Conservation (phyloP, 768 basidiomycete species). For the Cantharellus cinnabarinus region DNA sequence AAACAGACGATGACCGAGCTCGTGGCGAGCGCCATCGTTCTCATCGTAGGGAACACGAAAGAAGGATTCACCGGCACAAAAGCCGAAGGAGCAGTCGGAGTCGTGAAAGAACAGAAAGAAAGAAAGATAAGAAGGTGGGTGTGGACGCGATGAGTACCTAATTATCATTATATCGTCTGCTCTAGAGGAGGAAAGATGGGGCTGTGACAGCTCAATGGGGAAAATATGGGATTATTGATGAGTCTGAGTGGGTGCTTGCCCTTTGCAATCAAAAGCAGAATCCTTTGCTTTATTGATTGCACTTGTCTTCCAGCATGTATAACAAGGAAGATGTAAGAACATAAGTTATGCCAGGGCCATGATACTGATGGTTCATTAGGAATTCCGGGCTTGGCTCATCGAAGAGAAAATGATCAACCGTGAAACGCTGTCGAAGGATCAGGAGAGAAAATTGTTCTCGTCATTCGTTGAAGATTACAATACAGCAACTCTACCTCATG, state of each 20-base stretch:
- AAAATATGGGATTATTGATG: conserved; percentile 71
- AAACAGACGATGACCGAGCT: conserved; percentile 7
- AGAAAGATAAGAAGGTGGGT: conserved; percentile 41
- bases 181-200: conserved; percentile 35
- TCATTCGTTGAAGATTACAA: conserved; percentile 52
- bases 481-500: conserved; percentile 79
- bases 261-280: not conserved
- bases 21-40: not conserved
- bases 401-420: conserved; percentile 86
- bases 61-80: conserved; percentile 8
- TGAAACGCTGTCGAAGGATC: conserved; percentile 70
- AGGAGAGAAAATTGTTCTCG: conserved; percentile 67
- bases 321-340: conserved; percentile 33
- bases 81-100: conserved; percentile 1
- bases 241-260: conserved; percentile 47
- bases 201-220: conserved; percentile 60
- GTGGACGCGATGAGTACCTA: too few species aligned
- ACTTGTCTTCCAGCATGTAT: conserved; percentile 37
- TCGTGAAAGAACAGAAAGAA: conserved; percentile 17
- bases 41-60: conserved; percentile 11
- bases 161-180: too few species aligned
- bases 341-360: not conserved
- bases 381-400: conserved; percentile 83
- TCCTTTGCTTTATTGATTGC: not conserved
- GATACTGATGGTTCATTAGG: conserved; percentile 17